Base-by-base conservation (phyloP, 169 alveolate genomes). In the Plasmodium gallinaceum region DNA sequence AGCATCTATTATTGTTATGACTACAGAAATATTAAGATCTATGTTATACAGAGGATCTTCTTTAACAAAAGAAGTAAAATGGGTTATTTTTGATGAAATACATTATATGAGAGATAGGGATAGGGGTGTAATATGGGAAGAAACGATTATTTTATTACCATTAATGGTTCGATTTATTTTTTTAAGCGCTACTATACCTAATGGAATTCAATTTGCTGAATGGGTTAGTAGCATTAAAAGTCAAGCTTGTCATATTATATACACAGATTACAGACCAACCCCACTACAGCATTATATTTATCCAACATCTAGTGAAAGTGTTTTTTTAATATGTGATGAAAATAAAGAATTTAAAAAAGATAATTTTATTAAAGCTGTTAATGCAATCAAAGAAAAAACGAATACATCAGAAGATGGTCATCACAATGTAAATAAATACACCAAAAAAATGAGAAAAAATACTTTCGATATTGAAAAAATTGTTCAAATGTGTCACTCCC, bases 41-140 rank as follows among this genome's bases (percentile, higher is more conserved):
- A 98, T 98, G 99, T 95, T 98, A 42, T 99, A 98, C 94, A 97
- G 99, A 87, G 99, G 99, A n/a, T 97, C 99, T 80, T 99, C 98
- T 68, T 95, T 98, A 71, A 94, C 93, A 20, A 94, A 93, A 88
- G 96, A 95, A 88, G 94, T 95, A 66, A 92, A 92, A 68, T 97
- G 99, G 98, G 99, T 98, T 22, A 96, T 97, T 26, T 97, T 98
- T 87, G 99, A 98, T 95, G 99, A 99, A 95, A 98, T 99, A 20
- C 99, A 99, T 95, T 99, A 99, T 96, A 98, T 99, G 99, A 95
- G 99, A 78, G 99, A 99, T 92, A 96, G 98, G 80, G 99, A 99
- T 87, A 95, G 99, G 74, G 99, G 99, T 5, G 99, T 98, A 60
- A 99, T 99, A 9, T 99, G 99, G 99, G 99, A 99, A 94, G 99